Evolutionary conservation across 2,329 filamentous ascomycete species (phyloP).

Genomic region (Claviceps spartinae): DNA sequence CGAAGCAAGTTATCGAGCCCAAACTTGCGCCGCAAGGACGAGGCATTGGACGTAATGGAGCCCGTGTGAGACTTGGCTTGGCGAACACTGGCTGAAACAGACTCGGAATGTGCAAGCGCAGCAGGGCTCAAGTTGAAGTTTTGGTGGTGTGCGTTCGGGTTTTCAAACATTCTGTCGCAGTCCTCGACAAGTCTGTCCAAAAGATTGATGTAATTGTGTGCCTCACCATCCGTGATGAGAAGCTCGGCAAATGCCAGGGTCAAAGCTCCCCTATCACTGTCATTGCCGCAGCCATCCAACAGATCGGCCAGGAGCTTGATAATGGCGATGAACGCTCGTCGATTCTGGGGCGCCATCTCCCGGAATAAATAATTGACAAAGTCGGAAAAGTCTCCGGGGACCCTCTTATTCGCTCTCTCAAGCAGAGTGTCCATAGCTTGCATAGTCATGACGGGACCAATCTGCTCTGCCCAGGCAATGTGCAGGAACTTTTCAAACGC

Average conservation of each 20-base stretch:
- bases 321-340: conserved; percentile 67
- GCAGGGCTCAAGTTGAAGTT: conserved; percentile 14
- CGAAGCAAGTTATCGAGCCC: conserved; percentile 64
- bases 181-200: conserved; percentile 83
- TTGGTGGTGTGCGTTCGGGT: conserved; percentile 30
- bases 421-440: conserved; percentile 64
- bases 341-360: conserved; percentile 56
- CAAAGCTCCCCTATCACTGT: conserved; percentile 76
- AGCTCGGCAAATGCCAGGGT: conserved; percentile 84
- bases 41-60: conserved; percentile 73
- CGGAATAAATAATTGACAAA: conserved; percentile 51
- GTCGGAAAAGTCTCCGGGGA: conserved; percentile 59
- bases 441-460: conserved; percentile 69
- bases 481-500: conserved; percentile 89
- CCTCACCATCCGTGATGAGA: conserved; percentile 61
- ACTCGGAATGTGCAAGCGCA: conserved; percentile 36
- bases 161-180: conserved; percentile 76
- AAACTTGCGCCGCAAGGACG: conserved; percentile 73
- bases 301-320: conserved; percentile 79
- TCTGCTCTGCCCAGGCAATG: conserved; percentile 76
- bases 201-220: conserved; percentile 75
- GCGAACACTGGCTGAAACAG: conserved; percentile 40
- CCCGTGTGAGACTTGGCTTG: conserved; percentile 50
- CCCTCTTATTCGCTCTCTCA: conserved; percentile 47
- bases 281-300: conserved; percentile 79